Conservation (phyloP, 768 basidiomycete genomes). For the Leccinum barrowsii region DNA sequence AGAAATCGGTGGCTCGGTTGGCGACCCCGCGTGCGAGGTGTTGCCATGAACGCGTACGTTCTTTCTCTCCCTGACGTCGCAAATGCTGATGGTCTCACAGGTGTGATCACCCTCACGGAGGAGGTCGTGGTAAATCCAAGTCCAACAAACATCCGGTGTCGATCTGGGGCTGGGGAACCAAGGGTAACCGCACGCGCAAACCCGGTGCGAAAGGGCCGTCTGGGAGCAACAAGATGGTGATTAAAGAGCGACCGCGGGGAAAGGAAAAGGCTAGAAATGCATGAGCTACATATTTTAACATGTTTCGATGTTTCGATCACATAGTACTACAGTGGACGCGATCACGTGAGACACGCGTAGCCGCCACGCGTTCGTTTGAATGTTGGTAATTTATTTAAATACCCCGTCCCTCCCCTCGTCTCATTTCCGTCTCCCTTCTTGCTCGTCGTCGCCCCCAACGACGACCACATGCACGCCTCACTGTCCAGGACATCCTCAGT, state of each 20-base stretch:
- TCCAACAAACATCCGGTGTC: slow-evolving; percentile 92
- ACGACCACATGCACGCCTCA: slow-evolving; percentile 16
- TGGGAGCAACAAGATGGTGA: slow-evolving; percentile 86
- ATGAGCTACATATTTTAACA: background rate
- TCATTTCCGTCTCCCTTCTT: background rate
- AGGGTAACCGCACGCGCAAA: slow-evolving; percentile 90
- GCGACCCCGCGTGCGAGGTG: slow-evolving; percentile 85
- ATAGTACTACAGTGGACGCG: slow-evolving; percentile 9
- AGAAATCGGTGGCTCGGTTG: slow-evolving; percentile 82
- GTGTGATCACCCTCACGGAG: slow-evolving; percentile 91
- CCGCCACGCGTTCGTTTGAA: slow-evolving; percentile 30
- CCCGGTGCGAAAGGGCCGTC: slow-evolving; percentile 64
- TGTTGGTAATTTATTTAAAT: slow-evolving; percentile 20
- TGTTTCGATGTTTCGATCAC: no score
- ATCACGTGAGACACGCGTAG: slow-evolving; percentile 31
- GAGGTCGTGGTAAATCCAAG: slow-evolving; percentile 97
- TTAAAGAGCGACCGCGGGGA: slow-evolving; percentile 81
- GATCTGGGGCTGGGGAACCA: slow-evolving; percentile 89
- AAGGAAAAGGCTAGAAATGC: slow-evolving; percentile 38
- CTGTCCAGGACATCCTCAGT: slow-evolving; percentile 56
- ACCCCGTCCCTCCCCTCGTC: slow-evolving; percentile 3
- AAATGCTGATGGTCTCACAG: slow-evolving; percentile 35
- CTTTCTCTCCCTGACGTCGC: background rate
- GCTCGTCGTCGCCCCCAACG: slow-evolving; percentile 6
- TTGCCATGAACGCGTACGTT: slow-evolving; percentile 92